Evolutionary conservation across 345 rosid species (phyloP).

Genomic region (Barbarea vulgaris): DNA sequence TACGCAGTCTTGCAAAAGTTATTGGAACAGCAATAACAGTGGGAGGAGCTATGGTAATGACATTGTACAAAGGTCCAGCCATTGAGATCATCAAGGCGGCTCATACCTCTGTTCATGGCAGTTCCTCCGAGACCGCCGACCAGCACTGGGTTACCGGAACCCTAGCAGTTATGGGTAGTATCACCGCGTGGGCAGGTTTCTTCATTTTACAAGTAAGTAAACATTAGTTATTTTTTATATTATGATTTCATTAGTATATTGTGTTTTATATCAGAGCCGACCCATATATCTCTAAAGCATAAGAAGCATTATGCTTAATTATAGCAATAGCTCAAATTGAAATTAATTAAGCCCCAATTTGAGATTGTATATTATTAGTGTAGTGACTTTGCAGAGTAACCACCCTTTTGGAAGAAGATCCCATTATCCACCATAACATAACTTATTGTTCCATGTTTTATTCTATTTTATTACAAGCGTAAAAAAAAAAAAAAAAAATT

Average conservation of each 20-base stretch:
- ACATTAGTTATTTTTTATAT: background rate
- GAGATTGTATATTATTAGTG: background rate
- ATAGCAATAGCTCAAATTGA: background rate
- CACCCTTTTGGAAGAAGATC: background rate
- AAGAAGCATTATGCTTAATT: no score
- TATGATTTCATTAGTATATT: background rate
- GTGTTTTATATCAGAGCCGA: no score
- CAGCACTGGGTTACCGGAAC: constrained; percentile 72
- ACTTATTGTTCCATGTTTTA: background rate
- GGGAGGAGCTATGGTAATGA: constrained; percentile 92
- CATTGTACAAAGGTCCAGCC: constrained; percentile 85
- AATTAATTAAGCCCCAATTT: background rate
- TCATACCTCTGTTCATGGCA: constrained; percentile 34
- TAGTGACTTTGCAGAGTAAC: background rate
- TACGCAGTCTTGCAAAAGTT: constrained; percentile 71
- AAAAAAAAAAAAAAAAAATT: background rate
- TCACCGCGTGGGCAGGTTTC: constrained; percentile 74
- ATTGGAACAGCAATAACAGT: constrained; percentile 76
- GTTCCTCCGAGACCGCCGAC: constrained; percentile 39
- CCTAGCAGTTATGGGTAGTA: constrained; percentile 61
- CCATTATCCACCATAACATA: background rate
- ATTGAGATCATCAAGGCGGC: constrained; percentile 53
- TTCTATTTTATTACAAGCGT: background rate
- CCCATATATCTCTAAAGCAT: no score
- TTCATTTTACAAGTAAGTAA: constrained; percentile 76